Evolutionary conservation across 2,329 filamentous ascomycete species (phyloP).

Genomic region (Ceratocystis papillata): DNA sequence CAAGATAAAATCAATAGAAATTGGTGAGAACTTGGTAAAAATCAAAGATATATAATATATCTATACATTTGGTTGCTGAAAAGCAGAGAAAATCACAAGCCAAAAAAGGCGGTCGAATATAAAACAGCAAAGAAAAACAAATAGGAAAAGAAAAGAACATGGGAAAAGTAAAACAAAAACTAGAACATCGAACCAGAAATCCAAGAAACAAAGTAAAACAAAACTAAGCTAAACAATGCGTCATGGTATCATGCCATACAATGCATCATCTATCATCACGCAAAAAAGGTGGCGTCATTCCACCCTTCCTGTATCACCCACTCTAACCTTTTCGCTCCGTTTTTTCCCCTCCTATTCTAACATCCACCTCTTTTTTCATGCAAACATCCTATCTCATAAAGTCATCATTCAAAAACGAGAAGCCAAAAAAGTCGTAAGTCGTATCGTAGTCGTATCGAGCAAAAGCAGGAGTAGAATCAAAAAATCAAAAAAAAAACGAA

Average conservation of each 20-base stretch:
- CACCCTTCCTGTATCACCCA: background rate
- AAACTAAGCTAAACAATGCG: background rate
- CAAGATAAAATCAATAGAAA: no score
- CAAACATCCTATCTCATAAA: conserved; percentile 5
- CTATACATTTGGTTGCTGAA: background rate
- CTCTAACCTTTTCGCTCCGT: background rate
- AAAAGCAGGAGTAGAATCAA: background rate
- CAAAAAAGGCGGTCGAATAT: background rate
- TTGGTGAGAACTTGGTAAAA: background rate
- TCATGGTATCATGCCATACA: conserved; percentile 15
- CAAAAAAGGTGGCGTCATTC: conserved; percentile 10
- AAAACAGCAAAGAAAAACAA: background rate
- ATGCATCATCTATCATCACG: conserved; percentile 13
- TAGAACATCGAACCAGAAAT: background rate
- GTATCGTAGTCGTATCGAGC: conserved; percentile 10
- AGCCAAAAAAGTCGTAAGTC: conserved; percentile 12
- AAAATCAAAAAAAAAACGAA: background rate
- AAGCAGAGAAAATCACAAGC: background rate
- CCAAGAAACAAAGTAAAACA: conserved; percentile 13
- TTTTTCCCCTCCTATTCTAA: background rate
- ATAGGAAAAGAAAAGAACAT: background rate
- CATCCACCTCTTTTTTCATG: background rate
- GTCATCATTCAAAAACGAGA: conserved; percentile 10
- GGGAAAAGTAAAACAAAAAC: conserved; percentile 1
- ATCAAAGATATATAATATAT: conserved; percentile 1